Conservation (phyloP, 2,329 filamentous ascomycete genomes). For the Nectriaceae sp. region DNA sequence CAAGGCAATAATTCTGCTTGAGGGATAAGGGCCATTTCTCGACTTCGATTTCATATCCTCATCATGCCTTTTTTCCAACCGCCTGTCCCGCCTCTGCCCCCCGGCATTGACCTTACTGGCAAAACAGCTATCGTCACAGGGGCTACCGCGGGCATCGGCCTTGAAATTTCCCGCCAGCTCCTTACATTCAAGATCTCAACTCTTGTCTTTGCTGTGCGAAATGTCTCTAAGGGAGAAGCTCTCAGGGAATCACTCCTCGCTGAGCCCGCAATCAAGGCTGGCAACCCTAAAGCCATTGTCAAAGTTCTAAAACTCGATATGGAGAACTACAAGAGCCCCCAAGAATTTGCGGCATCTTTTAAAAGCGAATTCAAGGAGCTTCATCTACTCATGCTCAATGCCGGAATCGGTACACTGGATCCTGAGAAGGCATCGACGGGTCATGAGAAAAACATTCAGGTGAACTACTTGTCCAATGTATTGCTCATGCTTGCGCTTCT, state of each 20-base stretch:
- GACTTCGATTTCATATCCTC: no score
- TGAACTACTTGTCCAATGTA: constrained; percentile 31
- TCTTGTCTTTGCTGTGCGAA: constrained; percentile 44
- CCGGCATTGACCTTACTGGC: constrained; percentile 21
- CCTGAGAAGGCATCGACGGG: constrained; percentile 11
- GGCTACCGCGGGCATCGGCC: constrained; percentile 45
- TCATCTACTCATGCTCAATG: constrained; percentile 20
- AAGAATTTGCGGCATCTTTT: constrained; percentile 10
- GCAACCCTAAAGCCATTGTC: constrained; percentile 13
- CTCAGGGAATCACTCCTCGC: constrained; percentile 14
- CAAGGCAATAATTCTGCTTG: no score
- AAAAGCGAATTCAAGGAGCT: neutral
- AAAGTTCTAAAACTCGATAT: constrained; percentile 18
- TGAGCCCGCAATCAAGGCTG: constrained; percentile 10
- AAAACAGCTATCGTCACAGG: constrained; percentile 44
- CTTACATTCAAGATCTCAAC: constrained; percentile 34
- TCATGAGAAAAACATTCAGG: constrained; percentile 27
- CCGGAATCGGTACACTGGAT: constrained; percentile 9
- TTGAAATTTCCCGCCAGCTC: constrained; percentile 41
- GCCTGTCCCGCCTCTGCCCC: constrained; percentile 11
- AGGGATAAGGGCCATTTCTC: no score
- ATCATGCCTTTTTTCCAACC: constrained; percentile 16
- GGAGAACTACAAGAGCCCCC: constrained; percentile 14
- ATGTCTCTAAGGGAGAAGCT: constrained; percentile 29
- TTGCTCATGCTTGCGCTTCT: constrained; percentile 23